Percentiles rank a stretch among this genome's conserved stretches.
phyloP scores from a whole-genome alignment of 2,329 filamentous ascomycete genomes.

The Mycosphaerella arachidis region DNA sequence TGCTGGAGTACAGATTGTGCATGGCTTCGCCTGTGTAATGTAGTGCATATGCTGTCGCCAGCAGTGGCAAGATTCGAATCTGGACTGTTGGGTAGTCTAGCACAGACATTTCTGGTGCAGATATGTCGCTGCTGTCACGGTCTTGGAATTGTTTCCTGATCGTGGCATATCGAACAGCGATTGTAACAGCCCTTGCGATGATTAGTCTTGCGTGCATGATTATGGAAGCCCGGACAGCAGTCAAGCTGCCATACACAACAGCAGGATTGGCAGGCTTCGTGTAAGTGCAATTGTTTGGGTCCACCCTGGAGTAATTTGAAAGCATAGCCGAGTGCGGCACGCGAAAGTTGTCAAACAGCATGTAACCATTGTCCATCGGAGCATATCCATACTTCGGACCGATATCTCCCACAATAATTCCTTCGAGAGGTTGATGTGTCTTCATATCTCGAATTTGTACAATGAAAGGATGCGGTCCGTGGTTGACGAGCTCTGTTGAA shows the following conservation, averaged over 20 bases:
- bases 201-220: conserved; percentile 50
- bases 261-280: conserved; percentile 46
- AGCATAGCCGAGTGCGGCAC: conserved; percentile 49
- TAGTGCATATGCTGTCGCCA: conserved; percentile 50
- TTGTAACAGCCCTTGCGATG: conserved; percentile 50
- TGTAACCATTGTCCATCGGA: conserved; percentile 51
- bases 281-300: conserved; percentile 44
- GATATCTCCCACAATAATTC: conserved; percentile 52
- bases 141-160: conserved; percentile 49
- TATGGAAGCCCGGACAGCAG: conserved; percentile 45
- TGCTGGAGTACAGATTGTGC: conserved; percentile 46
- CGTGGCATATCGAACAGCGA: conserved; percentile 49
- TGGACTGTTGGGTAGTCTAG: conserved; percentile 54
- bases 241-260: conserved; percentile 49
- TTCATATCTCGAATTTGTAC: conserved; percentile 49
- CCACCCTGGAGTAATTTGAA: conserved; percentile 46
- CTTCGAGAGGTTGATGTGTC: conserved; percentile 45
- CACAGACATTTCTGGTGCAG: conserved; percentile 43
- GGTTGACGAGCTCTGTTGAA: conserved; percentile 36
- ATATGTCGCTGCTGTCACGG: conserved; percentile 39
- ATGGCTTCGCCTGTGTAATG: conserved; percentile 48
- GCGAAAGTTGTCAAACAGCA: conserved; percentile 48
- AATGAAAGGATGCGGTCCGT: conserved; percentile 51
- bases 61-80: conserved; percentile 50
- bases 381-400: conserved; percentile 54